Percentiles rank a stretch among this genome's conserved stretches.
Evolutionary conservation across 345 rosid genomes (phyloP).

Genomic region (Limnanthes douglasii): DNA sequence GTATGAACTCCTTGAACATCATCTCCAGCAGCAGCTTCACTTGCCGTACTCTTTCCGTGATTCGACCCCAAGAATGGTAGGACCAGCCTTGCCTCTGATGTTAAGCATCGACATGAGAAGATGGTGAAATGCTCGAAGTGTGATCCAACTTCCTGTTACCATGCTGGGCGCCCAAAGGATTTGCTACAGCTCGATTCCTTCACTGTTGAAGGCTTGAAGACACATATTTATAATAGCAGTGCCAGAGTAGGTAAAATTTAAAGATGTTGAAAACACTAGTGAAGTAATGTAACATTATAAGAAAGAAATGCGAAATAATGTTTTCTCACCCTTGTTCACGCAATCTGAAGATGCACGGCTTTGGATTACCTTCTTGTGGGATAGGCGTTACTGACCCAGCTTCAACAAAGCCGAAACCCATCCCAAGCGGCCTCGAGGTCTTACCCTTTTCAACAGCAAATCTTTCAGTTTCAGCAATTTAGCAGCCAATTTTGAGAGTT

Average conservation of each 20-base stretch:
- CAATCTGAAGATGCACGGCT: constrained; percentile 88
- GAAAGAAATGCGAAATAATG: constrained; percentile 2
- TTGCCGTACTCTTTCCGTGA: constrained; percentile 93
- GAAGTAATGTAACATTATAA: neutral
- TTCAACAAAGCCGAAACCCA: constrained; percentile 96
- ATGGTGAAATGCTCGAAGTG: constrained; percentile 50
- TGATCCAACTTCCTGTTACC: constrained; percentile 90
- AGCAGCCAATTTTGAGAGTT: constrained; percentile 17
- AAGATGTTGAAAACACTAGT: constrained; percentile 3
- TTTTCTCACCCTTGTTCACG: constrained; percentile 55
- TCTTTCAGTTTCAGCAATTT: constrained; percentile 32
- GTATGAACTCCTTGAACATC: constrained; percentile 98
- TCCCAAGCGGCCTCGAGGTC: constrained; percentile 20
- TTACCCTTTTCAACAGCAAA: constrained; percentile 15
- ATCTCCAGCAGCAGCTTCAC: constrained; percentile 89
- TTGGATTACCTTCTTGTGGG: constrained; percentile 93
- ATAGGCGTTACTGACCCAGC: constrained; percentile 95
- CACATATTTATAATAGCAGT: constrained; percentile 67
- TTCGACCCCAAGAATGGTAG: constrained; percentile 96
- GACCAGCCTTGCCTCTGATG: constrained; percentile 97
- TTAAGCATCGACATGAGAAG: constrained; percentile 38
- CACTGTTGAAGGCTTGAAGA: constrained; percentile 90
- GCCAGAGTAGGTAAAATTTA: constrained; percentile 1
- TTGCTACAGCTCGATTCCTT: constrained; percentile 94
- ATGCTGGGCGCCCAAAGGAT: constrained; percentile 92